Evolutionary conservation across 768 basidiomycete genomes (phyloP), one percentile per base, ranked within the genome.

Genomic region (Lactarius vividus): DNA sequence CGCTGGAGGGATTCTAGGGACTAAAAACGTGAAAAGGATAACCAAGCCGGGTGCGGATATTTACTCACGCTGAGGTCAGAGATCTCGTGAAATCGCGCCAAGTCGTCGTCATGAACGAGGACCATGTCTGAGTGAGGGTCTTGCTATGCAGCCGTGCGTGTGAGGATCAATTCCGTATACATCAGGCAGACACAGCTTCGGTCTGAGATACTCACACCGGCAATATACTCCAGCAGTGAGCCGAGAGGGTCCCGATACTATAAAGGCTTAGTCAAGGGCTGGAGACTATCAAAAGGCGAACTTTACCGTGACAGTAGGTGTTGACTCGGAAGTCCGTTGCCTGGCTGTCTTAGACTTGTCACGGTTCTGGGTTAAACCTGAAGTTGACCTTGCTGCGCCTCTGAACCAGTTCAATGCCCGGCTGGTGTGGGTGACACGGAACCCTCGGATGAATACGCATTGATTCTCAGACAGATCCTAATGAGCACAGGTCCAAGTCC

Each of bases 201-300:
- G 35, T 35, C 26, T 29, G 20, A 15, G 1, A 37, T 61, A 61
- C 31, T 49, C 35, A 61, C 59, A 26, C 23, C 33, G 13, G 59
- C 46, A 33, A 61, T 26, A 61, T 61, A 61, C 33, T 61, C 59
- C 18, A 52, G 8, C 23, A 61, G n/a, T 2, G n/a, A 28, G 23
- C 49, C 20, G 42, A 61, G 59, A 15, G 59, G 59, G 15, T 61
- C 59, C 44, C 23, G 46, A 20, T 61, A 61, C 59, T 61, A 52
- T 33, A 11, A 33, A 35, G 23, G 16, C 0, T 52, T 28, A 37
- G 16, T 55, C 16, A 31, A 55, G 11, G 54, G 8, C 31, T 15
- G 15, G 54, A 8, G 18, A 7, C 54, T 5, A 5, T 15, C 8
- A 7, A 33, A 55, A 11, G 35, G 26, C 31, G 29, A 18, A 28